Percentiles rank a stretch among this genome's conserved stretches.
Evolutionary conservation across 164 flowering plant species (phyloP).

Genomic region (Chloranthus sessilifolius): DNA sequence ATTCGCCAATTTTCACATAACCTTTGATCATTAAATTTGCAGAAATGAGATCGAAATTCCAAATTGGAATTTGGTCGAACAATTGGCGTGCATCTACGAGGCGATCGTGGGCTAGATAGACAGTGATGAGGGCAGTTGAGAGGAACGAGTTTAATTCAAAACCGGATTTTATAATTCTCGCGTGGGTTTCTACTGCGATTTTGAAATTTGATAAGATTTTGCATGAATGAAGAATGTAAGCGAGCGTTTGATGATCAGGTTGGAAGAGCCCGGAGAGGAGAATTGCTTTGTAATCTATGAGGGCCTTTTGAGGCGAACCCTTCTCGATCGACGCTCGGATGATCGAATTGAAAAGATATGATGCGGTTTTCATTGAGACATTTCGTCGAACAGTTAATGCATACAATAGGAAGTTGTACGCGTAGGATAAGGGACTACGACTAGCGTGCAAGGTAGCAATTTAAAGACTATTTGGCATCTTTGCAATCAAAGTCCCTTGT

Average conservation of each 20-base stretch:
- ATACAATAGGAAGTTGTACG: too few species aligned
- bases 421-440: background rate
- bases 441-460: background rate
- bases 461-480: too few species aligned
- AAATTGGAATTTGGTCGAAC: slow-evolving; percentile 24
- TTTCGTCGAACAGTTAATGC: slow-evolving; percentile 18
- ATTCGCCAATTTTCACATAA: slow-evolving; percentile 43
- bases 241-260: slow-evolving; percentile 14
- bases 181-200: slow-evolving; percentile 7
- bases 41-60: slow-evolving; percentile 22
- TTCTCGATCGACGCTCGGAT: slow-evolving; percentile 26
- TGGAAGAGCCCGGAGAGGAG: background rate
- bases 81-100: slow-evolving; percentile 23
- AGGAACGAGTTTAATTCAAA: slow-evolving; percentile 32
- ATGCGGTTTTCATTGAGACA: slow-evolving; percentile 10
- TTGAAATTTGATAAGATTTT: slow-evolving; percentile 6
- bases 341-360: slow-evolving; percentile 7
- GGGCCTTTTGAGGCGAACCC: slow-evolving; percentile 24
- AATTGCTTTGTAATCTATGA: slow-evolving; percentile 14
- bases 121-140: slow-evolving; percentile 29
- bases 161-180: slow-evolving; percentile 40
- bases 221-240: slow-evolving; percentile 22
- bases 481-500: too few species aligned
- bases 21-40: slow-evolving; percentile 36
- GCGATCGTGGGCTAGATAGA: slow-evolving; percentile 25